Percentiles rank a stretch among this genome's conserved stretches.
phyloP scores from a whole-genome alignment of 2,329 filamentous ascomycete genomes.

The Phoma sp. region DNA sequence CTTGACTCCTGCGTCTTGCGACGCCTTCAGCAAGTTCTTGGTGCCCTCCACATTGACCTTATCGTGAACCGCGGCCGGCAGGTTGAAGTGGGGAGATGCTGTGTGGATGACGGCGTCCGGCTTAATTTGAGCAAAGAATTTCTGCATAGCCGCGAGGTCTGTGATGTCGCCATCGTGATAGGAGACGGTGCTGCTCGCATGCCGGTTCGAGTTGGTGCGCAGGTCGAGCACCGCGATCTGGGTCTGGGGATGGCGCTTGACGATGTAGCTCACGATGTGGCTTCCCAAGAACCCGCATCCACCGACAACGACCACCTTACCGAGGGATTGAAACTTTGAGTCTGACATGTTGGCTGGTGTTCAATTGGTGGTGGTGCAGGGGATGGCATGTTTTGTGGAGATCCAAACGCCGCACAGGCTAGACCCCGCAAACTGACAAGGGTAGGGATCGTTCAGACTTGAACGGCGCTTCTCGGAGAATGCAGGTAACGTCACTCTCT shows the following conservation, averaged over 20 bases:
- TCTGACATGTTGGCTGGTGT: slow-evolving; percentile 27
- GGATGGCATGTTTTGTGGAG: slow-evolving; percentile 24
- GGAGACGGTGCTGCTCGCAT: slow-evolving; percentile 51
- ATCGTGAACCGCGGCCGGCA: slow-evolving; percentile 52
- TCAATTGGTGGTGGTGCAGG: slow-evolving; percentile 20
- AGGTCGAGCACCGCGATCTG: slow-evolving; percentile 59
- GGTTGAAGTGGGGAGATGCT: slow-evolving; percentile 54
- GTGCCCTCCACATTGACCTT: slow-evolving; percentile 62
- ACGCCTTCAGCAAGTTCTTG: slow-evolving; percentile 56
- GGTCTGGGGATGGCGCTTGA: slow-evolving; percentile 49
- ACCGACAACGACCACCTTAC: slow-evolving; percentile 58
- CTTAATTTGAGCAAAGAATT: slow-evolving; percentile 53
- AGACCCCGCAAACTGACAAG: slow-evolving; percentile 22
- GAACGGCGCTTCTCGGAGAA: neutral
- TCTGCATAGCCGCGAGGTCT: slow-evolving; percentile 50
- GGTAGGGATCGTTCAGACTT: slow-evolving; percentile 12
- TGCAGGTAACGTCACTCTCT: neutral
- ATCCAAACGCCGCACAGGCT: slow-evolving; percentile 21
- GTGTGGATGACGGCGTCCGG: slow-evolving; percentile 60
- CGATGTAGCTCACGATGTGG: slow-evolving; percentile 59
- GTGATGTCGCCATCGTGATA: slow-evolving; percentile 62
- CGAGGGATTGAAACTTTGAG: slow-evolving; percentile 44
- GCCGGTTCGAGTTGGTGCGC: slow-evolving; percentile 51
- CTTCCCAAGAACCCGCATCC: slow-evolving; percentile 61
- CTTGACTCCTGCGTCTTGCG: slow-evolving; percentile 58